A percentile compares a stretch with the other conserved stretches of the same genome.
Evolutionary conservation across 805 yeast species (phyloP).

Genomic region (Saturnispora saitoi): DNA sequence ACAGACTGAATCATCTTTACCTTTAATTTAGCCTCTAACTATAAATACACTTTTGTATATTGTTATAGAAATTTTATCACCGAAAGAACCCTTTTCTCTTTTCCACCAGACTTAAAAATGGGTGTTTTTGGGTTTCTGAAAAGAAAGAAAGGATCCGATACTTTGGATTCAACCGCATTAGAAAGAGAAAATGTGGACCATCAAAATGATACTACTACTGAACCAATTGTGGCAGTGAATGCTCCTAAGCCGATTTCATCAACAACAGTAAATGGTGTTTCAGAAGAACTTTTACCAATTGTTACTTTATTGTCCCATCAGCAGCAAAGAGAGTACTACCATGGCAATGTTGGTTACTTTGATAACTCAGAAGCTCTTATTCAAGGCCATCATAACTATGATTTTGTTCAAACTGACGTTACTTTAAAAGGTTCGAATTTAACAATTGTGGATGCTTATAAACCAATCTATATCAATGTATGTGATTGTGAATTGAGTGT

Average conservation of each 20-base stretch:
- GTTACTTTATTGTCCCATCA: constrained; percentile 66
- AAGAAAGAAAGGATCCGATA: background rate
- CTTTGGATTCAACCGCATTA: background rate
- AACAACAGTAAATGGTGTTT: constrained; percentile 5
- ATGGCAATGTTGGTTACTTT: constrained; percentile 7
- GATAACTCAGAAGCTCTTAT: constrained; percentile 5
- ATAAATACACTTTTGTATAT: too few relatives aligned
- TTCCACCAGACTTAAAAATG: background rate
- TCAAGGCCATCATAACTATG: background rate
- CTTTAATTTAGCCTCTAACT: background rate
- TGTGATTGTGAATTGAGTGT: constrained; percentile 33
- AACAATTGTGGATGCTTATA: constrained; percentile 32
- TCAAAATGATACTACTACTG: too few relatives aligned
- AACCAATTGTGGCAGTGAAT: too few relatives aligned
- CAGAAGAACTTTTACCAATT: constrained; percentile 64
- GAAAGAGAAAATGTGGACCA: background rate
- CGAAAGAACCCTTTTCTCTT: background rate
- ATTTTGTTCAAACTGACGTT: constrained; percentile 23
- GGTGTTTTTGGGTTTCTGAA: constrained; percentile 7
- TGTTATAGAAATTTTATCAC: background rate
- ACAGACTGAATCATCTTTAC: constrained; percentile 23
- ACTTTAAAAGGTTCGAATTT: constrained; percentile 45
- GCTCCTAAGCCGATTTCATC: background rate
- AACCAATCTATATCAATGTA: constrained; percentile 45
- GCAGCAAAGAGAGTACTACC: constrained; percentile 48